Base-by-base conservation (phyloP, 2,329 filamentous ascomycete genomes). In the Xylaria sp. region DNA sequence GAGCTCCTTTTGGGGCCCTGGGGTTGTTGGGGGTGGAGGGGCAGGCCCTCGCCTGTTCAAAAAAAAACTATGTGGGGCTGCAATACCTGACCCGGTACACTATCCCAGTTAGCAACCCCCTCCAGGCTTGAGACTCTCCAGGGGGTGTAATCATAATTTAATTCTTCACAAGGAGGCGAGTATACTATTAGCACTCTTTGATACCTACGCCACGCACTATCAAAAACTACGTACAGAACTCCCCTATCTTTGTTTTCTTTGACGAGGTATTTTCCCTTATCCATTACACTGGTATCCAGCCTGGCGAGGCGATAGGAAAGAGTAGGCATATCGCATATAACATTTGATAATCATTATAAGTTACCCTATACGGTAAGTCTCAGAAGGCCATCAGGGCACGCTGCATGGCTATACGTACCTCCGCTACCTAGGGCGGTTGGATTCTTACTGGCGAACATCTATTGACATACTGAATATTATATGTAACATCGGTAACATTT, bases 1-100 rank as follows among this genome's bases (percentile, higher is more conserved):
- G 39, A 59, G 68, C 63, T 66, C 63, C 58, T 66, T 68, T 70
- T 66, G 65, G 68, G 68, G 52, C 46, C 8, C 59, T 66, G 66
- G 60, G 63, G 54, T 25, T 25, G 31, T 34, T 39, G 56, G 60
- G 52, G 63, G 68, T 46, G 60, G 70, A 72, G 70, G 70, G 70
- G 70, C 70, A 70, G 13, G 31, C 20, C 55, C 52, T 63, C 41
- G 46, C 50, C 57, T 39, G 59, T 63, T 63, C 25, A 34, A 72
- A 67, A 46, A 63, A 46, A 63, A 63, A 34, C 57, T 56, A 34
- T 61, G 69, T 72, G 70, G 70, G 68, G 68, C 62, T 28, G 23
- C 50, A 54, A 69, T 65, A 46, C 18, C 52, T 59, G 44, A 52
- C 28, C 23, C 52, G 51, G 66, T 34, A 48, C 39, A 28, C n/a